A percentile compares a stretch with the other conserved stretches of the same genome.
phyloP scores from a whole-genome alignment of 768 basidiomycete species.

The Suillus americanus region DNA sequence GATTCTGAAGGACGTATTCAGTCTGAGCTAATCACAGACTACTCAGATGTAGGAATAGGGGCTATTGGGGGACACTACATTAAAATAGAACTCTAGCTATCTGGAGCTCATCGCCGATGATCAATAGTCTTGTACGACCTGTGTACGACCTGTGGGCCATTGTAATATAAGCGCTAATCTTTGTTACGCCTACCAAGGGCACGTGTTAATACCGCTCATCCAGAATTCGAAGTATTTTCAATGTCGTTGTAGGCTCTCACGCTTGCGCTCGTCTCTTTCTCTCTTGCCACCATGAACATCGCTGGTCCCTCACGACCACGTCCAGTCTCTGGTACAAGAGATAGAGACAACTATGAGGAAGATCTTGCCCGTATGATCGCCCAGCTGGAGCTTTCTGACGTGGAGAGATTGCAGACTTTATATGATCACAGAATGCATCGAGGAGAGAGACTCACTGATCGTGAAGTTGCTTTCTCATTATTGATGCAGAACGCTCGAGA shows the following conservation, averaged over 20 bases:
- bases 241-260: background rate
- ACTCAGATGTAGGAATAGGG: background rate
- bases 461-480: conserved; percentile 24
- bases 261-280: background rate
- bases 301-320: conserved; percentile 25
- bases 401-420: conserved; percentile 18
- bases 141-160: background rate
- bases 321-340: conserved; percentile 9
- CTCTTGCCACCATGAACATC: conserved; percentile 19
- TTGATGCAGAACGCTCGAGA: conserved; percentile 24
- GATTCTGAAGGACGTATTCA: conserved; percentile 35
- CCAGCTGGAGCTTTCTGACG: conserved; percentile 18
- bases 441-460: conserved; percentile 19
- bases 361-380: conserved; percentile 23
- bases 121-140: background rate
- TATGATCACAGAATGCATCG: conserved; percentile 6
- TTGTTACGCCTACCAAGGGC: background rate
- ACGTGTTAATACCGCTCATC: background rate
- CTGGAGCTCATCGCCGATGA: background rate
- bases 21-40: conserved; percentile 11
- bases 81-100: background rate
- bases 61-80: background rate
- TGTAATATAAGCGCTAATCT: background rate
- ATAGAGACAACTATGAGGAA: conserved; percentile 25
- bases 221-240: background rate